These are phyloP conservation scores for Erythrophleum fordii DNA, from an alignment of 306 rosid species.

Conservation along the genomic window DNA sequence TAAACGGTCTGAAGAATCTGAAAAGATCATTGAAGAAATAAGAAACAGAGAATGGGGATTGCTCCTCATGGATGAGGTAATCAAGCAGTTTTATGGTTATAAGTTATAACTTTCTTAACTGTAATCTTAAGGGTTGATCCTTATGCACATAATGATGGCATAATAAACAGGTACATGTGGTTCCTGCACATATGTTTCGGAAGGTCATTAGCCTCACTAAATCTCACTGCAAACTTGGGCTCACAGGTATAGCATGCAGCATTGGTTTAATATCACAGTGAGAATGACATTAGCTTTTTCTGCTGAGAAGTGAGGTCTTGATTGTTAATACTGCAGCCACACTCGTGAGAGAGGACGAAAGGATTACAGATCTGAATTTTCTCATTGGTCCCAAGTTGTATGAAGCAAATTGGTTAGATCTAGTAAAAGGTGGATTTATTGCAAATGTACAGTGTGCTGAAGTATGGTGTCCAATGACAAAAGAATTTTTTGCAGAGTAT, in stretches of 20 bases:
- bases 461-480: conserved; percentile 99
- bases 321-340: conserved; percentile 69
- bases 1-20: conserved; percentile 97
- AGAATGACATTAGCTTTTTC: conserved; percentile 33
- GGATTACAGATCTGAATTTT: conserved; percentile 95
- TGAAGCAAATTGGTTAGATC: conserved; percentile 97
- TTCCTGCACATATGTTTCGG: conserved; percentile 97
- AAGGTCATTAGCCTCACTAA: conserved; percentile 93
- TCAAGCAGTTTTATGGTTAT: conserved; percentile 11
- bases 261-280: conserved; percentile 25
- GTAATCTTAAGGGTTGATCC: conserved; percentile 28
- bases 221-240: conserved; percentile 99
- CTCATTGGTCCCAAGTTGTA: conserved; percentile 96
- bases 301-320: conserved; percentile 38
- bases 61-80: conserved; percentile 99
- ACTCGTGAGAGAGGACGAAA: conserved; percentile 97
- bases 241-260: conserved; percentile 64
- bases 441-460: conserved; percentile 99
- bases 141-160: conserved; percentile 38
- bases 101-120: conserved; percentile 16
- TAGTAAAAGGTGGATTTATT: conserved; percentile 93
- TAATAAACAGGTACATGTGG: conserved; percentile 85
- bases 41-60: conserved; percentile 99
- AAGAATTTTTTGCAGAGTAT: conserved; percentile 91
- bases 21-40: conserved; percentile 95